These are phyloP conservation scores for Penicillium olsonii DNA, from an alignment of 2,329 filamentous ascomycete species.

Conservation along the genomic window DNA sequence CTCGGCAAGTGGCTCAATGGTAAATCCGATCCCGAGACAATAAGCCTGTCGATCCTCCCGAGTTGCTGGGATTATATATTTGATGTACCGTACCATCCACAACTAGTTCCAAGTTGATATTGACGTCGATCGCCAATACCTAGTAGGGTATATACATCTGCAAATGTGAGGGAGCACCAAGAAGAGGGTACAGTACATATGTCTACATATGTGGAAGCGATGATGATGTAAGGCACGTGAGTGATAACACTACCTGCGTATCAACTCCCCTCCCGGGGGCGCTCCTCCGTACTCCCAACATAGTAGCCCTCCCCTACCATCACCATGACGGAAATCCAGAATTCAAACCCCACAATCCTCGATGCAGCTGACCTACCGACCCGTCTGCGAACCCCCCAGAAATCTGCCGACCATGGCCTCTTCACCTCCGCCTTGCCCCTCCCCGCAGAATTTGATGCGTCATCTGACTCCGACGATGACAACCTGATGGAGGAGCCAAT, in stretches of 20 bases:
- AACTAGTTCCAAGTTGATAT: too few species aligned
- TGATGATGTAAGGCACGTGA: too few species aligned
- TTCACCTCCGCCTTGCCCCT: slow-evolving; percentile 57
- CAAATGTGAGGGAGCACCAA: too few species aligned
- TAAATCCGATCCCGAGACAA: neutral
- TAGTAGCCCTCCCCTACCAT: too few species aligned
- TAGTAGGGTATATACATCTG: too few species aligned
- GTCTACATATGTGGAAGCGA: too few species aligned
- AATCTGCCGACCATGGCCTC: slow-evolving; percentile 41
- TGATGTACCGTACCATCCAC: too few species aligned
- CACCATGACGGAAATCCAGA: slow-evolving; percentile 39
- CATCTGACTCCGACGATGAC: slow-evolving; percentile 51
- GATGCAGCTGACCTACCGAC: slow-evolving; percentile 86
- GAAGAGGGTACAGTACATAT: too few species aligned
- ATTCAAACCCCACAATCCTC: slow-evolving; percentile 87
- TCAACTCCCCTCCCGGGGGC: too few species aligned
- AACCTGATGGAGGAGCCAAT: slow-evolving; percentile 75
- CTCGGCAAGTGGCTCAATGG: neutral
- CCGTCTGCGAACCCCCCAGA: slow-evolving; percentile 56
- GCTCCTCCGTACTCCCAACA: too few species aligned
- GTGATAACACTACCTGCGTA: too few species aligned
- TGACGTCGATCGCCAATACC: too few species aligned
- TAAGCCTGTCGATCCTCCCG: neutral
- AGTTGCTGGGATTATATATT: neutral
- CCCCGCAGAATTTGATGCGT: slow-evolving; percentile 46